Evolutionary conservation across 768 basidiomycete genomes (phyloP).

Genomic region (Tulasnella sp.): DNA sequence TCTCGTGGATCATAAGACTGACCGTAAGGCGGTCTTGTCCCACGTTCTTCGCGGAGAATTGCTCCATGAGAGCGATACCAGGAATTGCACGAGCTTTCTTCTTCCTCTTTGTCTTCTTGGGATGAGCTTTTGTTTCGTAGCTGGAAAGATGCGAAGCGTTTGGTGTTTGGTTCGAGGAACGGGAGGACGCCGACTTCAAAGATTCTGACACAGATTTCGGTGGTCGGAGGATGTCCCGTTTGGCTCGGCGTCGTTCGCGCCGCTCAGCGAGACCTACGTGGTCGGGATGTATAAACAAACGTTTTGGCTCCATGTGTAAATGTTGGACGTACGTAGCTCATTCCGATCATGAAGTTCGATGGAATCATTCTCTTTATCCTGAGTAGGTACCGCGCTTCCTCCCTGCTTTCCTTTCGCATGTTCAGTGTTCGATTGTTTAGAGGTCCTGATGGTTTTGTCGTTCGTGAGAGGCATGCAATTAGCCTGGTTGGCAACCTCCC

Average conservation of each 20-base stretch:
- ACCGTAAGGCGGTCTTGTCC: constrained; percentile 54
- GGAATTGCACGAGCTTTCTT: constrained; percentile 27
- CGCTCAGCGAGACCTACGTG: constrained; percentile 50
- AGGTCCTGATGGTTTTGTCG: not conserved
- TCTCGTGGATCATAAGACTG: constrained; percentile 18
- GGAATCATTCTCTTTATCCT: constrained; percentile 27
- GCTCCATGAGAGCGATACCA: constrained; percentile 56
- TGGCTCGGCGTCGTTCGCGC: constrained; percentile 49
- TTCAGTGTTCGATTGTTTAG: not conserved
- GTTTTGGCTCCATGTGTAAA: not conserved
- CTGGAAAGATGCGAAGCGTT: not conserved
- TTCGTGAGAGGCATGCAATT: not conserved
- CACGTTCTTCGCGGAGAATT: constrained; percentile 50
- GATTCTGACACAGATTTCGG: not conserved
- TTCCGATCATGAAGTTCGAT: not conserved
- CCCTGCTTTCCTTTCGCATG: constrained; percentile 15
- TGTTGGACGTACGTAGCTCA: not conserved
- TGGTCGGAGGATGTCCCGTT: constrained; percentile 42
- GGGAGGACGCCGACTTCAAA: not conserved
- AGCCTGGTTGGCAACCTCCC: not conserved
- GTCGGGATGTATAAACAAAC: not conserved
- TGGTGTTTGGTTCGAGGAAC: not conserved
- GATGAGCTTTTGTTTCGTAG: constrained; percentile 14
- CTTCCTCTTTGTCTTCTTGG: constrained; percentile 20
- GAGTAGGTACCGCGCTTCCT: constrained; percentile 26